A percentile compares a stretch with the other conserved stretches of the same genome.
Evolutionary conservation across 2,329 filamentous ascomycete species (phyloP).

Genomic region (Graphiopsis chlorocephala): DNA sequence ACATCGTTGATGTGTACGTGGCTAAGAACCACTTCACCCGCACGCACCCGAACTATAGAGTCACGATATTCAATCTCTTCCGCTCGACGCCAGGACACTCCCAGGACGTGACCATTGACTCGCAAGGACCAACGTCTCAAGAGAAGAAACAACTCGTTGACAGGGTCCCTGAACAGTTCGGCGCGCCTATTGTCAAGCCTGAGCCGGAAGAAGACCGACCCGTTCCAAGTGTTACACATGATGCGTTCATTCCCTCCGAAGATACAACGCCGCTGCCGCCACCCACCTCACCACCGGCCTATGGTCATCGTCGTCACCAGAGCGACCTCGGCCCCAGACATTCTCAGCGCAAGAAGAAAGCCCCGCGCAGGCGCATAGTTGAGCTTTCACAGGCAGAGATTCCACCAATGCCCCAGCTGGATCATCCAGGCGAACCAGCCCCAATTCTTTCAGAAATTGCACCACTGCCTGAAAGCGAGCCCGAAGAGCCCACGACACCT

Average conservation of each 20-base stretch:
- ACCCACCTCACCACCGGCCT: slow-evolving; percentile 4
- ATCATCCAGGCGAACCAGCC: slow-evolving; percentile 20
- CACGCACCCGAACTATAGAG: slow-evolving; percentile 78
- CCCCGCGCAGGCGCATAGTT: slow-evolving; percentile 56
- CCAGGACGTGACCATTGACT: slow-evolving; percentile 87
- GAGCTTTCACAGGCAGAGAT: slow-evolving; percentile 52
- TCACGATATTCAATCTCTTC: slow-evolving; percentile 95
- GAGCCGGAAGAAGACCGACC: slow-evolving; percentile 58
- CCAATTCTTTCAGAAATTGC: slow-evolving; percentile 31
- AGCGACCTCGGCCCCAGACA: slow-evolving; percentile 31
- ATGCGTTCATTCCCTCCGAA: background rate
- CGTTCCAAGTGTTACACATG: slow-evolving; percentile 9
- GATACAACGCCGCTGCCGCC: background rate
- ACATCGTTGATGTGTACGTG: slow-evolving; percentile 90
- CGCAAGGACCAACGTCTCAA: slow-evolving; percentile 74
- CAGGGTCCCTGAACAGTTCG: slow-evolving; percentile 70
- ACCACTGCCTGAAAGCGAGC: slow-evolving; percentile 27
- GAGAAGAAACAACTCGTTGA: slow-evolving; percentile 85
- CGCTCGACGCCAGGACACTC: slow-evolving; percentile 83
- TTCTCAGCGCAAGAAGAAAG: slow-evolving; percentile 55
- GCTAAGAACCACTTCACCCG: slow-evolving; percentile 88
- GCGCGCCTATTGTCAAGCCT: slow-evolving; percentile 74
- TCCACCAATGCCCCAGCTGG: slow-evolving; percentile 16
- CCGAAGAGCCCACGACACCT: slow-evolving; percentile 27
- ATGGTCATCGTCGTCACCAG: slow-evolving; percentile 27